Conservation (phyloP, 2,329 filamentous ascomycete genomes). For the Orbilia oligospora region DNA sequence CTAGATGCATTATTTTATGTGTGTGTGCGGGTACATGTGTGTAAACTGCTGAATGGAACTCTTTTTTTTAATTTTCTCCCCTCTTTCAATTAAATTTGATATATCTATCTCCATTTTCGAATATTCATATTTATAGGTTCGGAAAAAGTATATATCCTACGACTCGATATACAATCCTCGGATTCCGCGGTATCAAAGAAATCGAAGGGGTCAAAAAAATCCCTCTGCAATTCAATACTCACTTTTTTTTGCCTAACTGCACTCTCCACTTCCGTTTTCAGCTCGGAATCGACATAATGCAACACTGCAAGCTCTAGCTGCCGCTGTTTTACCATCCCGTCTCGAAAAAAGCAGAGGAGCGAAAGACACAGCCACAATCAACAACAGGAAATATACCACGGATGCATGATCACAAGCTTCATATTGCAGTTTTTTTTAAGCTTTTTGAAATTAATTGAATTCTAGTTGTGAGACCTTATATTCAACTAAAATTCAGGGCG, state of each 20-base stretch:
- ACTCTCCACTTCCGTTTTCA: constrained; percentile 7
- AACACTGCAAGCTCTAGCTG: constrained; percentile 4
- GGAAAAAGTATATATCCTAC: background rate
- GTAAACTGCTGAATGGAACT: background rate
- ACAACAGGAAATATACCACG: background rate
- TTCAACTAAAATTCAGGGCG: constrained; percentile 1
- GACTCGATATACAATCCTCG: background rate
- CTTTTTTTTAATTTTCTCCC: background rate
- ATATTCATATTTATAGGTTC: background rate
- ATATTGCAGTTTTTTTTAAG: background rate
- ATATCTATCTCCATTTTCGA: background rate
- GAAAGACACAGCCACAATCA: constrained; percentile 23
- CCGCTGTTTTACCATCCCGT: background rate
- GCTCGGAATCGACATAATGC: constrained; percentile 23
- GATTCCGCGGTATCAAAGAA: background rate
- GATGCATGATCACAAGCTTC: constrained; percentile 1
- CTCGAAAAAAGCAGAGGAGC: background rate
- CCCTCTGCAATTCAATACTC: background rate
- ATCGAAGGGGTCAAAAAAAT: background rate
- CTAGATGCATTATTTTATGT: background rate
- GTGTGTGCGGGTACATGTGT: no score
- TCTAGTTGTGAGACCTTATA: background rate
- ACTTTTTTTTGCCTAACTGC: background rate
- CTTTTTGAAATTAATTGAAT: background rate
- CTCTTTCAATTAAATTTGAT: background rate